phyloP scores from a whole-genome alignment of 1,139 yeast species.

The Saccharomyces hybrid region DNA sequence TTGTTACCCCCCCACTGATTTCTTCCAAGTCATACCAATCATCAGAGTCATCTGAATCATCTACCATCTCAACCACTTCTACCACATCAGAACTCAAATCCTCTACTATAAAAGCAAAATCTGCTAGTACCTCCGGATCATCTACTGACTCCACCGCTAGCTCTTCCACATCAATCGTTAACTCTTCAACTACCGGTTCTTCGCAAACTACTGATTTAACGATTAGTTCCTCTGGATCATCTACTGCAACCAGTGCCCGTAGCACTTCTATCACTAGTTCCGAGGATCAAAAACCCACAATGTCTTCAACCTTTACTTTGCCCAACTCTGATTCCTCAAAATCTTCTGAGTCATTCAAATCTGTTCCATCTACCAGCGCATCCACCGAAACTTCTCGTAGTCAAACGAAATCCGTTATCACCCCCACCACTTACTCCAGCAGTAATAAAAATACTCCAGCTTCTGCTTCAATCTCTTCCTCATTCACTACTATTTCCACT shows the following conservation, averaged over 20 bases:
- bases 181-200: neutral
- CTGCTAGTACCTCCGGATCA: neutral
- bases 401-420: neutral
- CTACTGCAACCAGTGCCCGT: too few species aligned
- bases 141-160: neutral
- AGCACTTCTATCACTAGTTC: too few species aligned
- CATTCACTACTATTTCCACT: neutral
- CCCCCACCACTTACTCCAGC: neutral
- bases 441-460: neutral
- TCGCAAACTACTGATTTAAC: neutral
- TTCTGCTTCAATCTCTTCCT: neutral
- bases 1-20: neutral
- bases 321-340: too few species aligned
- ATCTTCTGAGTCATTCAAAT: too few species aligned
- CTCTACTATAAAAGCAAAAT: neutral
- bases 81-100: neutral
- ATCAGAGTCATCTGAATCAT: neutral
- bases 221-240: too few species aligned
- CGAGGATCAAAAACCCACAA: too few species aligned
- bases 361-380: neutral
- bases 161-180: neutral
- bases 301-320: too few species aligned
- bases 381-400: neutral
- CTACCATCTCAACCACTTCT: neutral
- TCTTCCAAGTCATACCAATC: neutral